Evolutionary conservation across 2,329 filamentous ascomycete genomes (phyloP).

Genomic region (Helotiales sp.): DNA sequence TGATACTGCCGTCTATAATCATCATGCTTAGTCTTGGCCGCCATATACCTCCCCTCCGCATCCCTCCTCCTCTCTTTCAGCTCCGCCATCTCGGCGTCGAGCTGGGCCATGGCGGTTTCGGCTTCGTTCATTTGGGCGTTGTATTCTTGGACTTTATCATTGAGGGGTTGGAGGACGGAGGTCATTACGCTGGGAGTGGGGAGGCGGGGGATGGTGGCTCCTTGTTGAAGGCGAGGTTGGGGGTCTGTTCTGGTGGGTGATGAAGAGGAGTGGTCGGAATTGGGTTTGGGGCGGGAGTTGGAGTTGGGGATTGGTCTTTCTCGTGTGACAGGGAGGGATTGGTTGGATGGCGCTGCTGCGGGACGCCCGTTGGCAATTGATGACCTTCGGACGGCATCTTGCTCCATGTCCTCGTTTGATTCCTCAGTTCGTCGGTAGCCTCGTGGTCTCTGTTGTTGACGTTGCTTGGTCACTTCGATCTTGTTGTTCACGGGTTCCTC

Average conservation of each 20-base stretch:
- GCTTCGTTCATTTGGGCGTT: conserved; percentile 10
- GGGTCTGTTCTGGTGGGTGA: not conserved
- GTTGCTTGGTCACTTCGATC: not conserved
- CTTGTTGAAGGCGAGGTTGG: too few species aligned
- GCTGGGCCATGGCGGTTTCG: conserved; percentile 6
- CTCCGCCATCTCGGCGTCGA: conserved; percentile 9
- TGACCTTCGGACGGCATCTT: not conserved
- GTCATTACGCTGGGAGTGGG: conserved; percentile 11
- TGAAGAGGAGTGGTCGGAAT: not conserved
- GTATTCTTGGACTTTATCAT: conserved; percentile 12
- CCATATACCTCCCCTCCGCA: conserved; percentile 6
- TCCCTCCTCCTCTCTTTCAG: conserved; percentile 3
- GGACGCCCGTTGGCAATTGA: not conserved
- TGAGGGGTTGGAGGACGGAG: conserved; percentile 10
- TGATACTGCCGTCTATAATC: conserved; percentile 13
- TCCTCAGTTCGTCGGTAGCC: conserved; percentile 9
- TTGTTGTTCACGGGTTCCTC: conserved; percentile 1
- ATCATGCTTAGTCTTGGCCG: conserved; percentile 13
- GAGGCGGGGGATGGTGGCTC: conserved; percentile 4
- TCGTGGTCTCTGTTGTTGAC: conserved; percentile 8
- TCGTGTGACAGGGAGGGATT: not conserved
- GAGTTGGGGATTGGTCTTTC: not conserved
- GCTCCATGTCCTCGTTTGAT: not conserved
- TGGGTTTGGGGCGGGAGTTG: not conserved
- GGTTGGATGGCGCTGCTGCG: not conserved